phyloP scores from a whole-genome alignment of 495 filamentous ascomycete species.

The Parathielavia appendiculata region DNA sequence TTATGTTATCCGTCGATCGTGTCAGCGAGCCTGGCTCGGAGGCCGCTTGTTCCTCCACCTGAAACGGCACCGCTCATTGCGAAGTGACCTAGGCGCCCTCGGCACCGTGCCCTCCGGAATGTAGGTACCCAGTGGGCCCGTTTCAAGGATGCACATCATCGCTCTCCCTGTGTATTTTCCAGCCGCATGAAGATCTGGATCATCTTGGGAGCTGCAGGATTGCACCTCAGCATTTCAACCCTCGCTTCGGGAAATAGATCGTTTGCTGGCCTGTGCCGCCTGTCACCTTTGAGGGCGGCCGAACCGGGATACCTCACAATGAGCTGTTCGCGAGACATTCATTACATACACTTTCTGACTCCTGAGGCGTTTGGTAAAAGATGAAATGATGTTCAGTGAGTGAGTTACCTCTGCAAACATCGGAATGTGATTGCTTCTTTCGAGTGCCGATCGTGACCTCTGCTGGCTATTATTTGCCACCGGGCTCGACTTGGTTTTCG shows the following conservation, averaged over 20 bases:
- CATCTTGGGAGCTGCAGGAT: not conserved
- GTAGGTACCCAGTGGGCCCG: slow-evolving; percentile 5
- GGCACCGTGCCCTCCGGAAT: not conserved
- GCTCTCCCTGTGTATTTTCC: not conserved
- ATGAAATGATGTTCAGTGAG: not conserved
- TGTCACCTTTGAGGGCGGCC: too few species aligned
- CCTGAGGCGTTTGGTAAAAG: not conserved
- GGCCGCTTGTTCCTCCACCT: too few species aligned
- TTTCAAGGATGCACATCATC: slow-evolving; percentile 8
- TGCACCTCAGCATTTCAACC: not conserved
- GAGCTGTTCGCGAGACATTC: too few species aligned
- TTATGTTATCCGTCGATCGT: not conserved
- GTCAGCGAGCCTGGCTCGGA: not conserved
- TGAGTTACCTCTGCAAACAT: not conserved
- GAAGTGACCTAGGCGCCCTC: not conserved
- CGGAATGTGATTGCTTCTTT: not conserved
- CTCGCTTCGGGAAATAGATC: not conserved
- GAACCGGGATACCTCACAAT: not conserved
- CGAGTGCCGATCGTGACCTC: slow-evolving; percentile 8
- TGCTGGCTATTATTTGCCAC: not conserved
- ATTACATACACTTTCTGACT: too few species aligned
- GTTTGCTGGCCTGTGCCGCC: too few species aligned
- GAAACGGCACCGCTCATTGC: not conserved
- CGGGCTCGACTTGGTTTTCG: not conserved
- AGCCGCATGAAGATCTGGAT: slow-evolving; percentile 3